Base-by-base conservation (phyloP, 179 eudicot genomes). In the Gypsophila paniculata region DNA sequence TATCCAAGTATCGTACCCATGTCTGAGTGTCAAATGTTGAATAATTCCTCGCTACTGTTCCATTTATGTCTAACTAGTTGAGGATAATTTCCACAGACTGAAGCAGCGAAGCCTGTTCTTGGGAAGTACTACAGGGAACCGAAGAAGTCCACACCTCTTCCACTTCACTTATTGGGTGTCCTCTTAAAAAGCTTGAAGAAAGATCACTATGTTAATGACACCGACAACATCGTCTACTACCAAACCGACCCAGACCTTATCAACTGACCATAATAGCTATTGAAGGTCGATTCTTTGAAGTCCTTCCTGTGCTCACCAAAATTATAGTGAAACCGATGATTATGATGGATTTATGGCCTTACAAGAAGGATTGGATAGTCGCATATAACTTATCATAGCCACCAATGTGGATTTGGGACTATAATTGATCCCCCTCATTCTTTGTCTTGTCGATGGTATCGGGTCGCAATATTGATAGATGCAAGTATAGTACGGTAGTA, bases 61-160 rank as follows among this genome's bases (percentile, higher is more conserved):
- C 0, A 18, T 11, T 14, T 25, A 46, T 68, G 36, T 32, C 74
- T 74, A 15, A 75, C 57, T 68, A n/a, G 60, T 48, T 18, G 54
- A 19, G 46, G 32, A 34, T 15, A 48, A 61, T 67, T 57, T 4
- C 23, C 65, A 64, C 86, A 94, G 99, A 94, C 99, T 0, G 96
- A 91, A 75, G 99, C 99, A 54, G 96, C 91, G 6, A 94, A 87
- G 77, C 97, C 94, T 0, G 90, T 94, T 70, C 82, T 94, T 1
- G 99, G 99, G 0, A 82, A 89, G 74, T 94, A 91, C 80, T 94
- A 94, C 79, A 74, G 87, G 57, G 94, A 89, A 82, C 99, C 99
- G 17, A 82, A 88, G 85, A 88, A 85, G 82, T 91, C 97, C 2
- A 78, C 84, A 75, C 97, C 97, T 32, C 71, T 91, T 14, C 96